Evolutionary conservation across 2,329 filamentous ascomycete genomes (phyloP).

Genomic region (Drechslerella dactyloides): DNA sequence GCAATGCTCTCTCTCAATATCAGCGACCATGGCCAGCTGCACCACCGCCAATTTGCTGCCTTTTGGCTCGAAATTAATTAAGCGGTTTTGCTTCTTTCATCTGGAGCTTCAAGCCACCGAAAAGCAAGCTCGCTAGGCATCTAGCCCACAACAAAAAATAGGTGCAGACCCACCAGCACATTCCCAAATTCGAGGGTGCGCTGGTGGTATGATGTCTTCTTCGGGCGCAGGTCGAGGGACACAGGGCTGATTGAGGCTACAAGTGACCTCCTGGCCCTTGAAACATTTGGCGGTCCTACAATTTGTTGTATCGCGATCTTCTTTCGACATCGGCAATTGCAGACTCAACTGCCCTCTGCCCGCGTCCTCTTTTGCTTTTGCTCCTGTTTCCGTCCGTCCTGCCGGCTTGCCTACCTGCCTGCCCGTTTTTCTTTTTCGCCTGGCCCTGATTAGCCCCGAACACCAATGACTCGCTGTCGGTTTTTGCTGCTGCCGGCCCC

Average conservation of each 20-base stretch:
- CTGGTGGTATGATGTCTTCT: slow-evolving; percentile 48
- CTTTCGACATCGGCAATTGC: slow-evolving; percentile 50
- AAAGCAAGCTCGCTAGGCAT: slow-evolving; percentile 49
- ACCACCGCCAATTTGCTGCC: slow-evolving; percentile 32
- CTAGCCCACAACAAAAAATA: slow-evolving; percentile 44
- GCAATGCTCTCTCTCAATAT: slow-evolving; percentile 37
- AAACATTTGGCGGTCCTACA: slow-evolving; percentile 49
- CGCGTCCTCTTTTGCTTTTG: slow-evolving; percentile 3
- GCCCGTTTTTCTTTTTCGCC: slow-evolving; percentile 6
- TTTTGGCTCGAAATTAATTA: slow-evolving; percentile 24
- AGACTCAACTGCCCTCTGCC: slow-evolving; percentile 7
- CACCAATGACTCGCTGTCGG: slow-evolving; percentile 44
- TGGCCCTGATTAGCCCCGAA: slow-evolving; percentile 22
- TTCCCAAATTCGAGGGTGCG: slow-evolving; percentile 34
- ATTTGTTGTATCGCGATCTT: slow-evolving; percentile 51
- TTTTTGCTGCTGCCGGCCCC: slow-evolving; percentile 32
- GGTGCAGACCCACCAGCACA: slow-evolving; percentile 21
- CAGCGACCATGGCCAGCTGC: slow-evolving; percentile 18
- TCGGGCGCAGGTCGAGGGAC: slow-evolving; percentile 34
- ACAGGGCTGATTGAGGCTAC: slow-evolving; percentile 52
- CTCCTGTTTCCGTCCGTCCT: slow-evolving; percentile 7
- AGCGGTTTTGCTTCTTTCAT: slow-evolving; percentile 48
- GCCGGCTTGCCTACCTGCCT: slow-evolving; percentile 5
- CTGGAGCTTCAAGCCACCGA: slow-evolving; percentile 30
- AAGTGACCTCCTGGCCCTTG: slow-evolving; percentile 40